Evolutionary conservation across 2,329 filamentous ascomycete species (phyloP), one percentile per base, ranked within the genome.

Genomic region (Cladosporium austrohemisphaericum): DNA sequence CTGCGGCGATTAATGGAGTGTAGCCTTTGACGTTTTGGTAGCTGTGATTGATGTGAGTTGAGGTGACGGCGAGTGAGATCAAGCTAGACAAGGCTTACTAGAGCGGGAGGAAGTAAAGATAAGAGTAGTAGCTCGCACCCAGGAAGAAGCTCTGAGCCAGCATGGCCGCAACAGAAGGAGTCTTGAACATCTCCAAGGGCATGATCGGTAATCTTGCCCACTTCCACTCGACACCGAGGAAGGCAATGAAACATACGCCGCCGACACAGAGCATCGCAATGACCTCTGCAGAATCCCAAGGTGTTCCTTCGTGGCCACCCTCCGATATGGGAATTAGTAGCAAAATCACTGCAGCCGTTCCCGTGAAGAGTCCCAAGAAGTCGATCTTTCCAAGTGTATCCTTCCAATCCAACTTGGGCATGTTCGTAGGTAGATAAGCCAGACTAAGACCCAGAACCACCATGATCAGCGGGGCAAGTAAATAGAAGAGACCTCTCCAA

Each of bases 51-150:
- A 9, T 10, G 43, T 46, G 5, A 46, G 43, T 23, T n/a, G n/a
- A n/a, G n/a, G n/a, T n/a, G n/a, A n/a, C n/a, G n/a, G n/a, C n/a
- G n/a, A n/a, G n/a, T n/a, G n/a, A n/a, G n/a, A n/a, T n/a, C n/a
- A n/a, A n/a, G n/a, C n/a, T n/a, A 14, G 7, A 5, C 13, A 8
- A 8, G 37, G 23, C 43, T 47, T 38, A 47, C 43, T 94, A 95
- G 1, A 95, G 76, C 0, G 88, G 88, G 3, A 94, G 75, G 70
- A 86, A 94, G 74, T 92, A 94, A 54, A 79, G 81, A 23, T 80
- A 81, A 0, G 84, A 80, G 60, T 92, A 81, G 56, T 81, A 84
- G 1, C 77, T 75, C 11, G 77, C 69, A 4, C 83, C 80, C 18
- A 83, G 73, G 18, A 86, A 65, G 54, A 85, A 77, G 59, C 75